Evolutionary conservation across 352 stramenopile genomes (phyloP).

Genomic region (Globisporangium radiosum): DNA sequence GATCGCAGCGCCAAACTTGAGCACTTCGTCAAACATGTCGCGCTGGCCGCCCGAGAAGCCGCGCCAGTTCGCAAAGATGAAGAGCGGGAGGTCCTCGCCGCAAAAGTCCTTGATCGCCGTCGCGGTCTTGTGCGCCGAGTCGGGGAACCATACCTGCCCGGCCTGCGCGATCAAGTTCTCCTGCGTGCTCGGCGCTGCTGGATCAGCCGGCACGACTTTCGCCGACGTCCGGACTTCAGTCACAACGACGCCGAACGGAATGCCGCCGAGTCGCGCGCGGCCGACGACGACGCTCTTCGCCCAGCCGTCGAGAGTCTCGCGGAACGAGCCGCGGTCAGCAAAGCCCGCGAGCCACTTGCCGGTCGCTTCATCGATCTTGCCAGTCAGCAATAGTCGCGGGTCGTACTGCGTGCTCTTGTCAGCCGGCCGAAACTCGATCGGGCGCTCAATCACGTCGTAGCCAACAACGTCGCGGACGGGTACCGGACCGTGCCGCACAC

Average conservation of each 20-base stretch:
- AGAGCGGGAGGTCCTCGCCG: conserved; percentile 97
- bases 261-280: conserved; percentile 95
- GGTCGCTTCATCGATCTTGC: conserved; percentile 62
- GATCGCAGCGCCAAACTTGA: conserved; percentile 99
- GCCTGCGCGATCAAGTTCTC: conserved; percentile 97
- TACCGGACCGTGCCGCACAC: conserved; percentile 75
- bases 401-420: conserved; percentile 95
- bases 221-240: conserved; percentile 98
- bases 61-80: conserved; percentile 99
- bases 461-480: conserved; percentile 83
- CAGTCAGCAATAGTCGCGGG: conserved; percentile 90
- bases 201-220: conserved; percentile 96
- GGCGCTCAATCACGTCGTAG: conserved; percentile 80
- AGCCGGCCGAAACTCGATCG: conserved; percentile 88
- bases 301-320: conserved; percentile 97
- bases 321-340: conserved; percentile 98
- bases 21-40: conserved; percentile 99
- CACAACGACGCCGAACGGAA: conserved; percentile 97
- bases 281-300: conserved; percentile 99
- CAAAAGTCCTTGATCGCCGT: conserved; percentile 99
- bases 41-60: conserved; percentile 99
- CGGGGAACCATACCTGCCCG: conserved; percentile 99
- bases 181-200: conserved; percentile 94
- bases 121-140: conserved; percentile 99
- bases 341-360: conserved; percentile 91